Percentiles rank a stretch among this genome's conserved stretches.
phyloP scores from a whole-genome alignment of 306 rosid genomes.

The Dryas drummondii region DNA sequence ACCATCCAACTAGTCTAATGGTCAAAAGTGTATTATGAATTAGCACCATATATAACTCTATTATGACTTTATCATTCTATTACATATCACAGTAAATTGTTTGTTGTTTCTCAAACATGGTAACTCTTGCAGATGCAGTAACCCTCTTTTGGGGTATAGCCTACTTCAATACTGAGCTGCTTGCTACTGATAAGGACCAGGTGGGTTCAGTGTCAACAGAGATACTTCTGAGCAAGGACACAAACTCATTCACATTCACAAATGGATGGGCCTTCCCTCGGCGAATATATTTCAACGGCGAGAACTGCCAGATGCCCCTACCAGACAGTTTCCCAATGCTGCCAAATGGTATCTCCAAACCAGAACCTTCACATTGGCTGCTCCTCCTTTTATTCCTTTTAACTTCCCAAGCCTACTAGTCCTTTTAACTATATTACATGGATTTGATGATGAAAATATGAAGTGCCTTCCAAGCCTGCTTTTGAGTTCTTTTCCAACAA shows the following conservation, averaged over 20 bases:
- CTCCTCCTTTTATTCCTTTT: constrained; percentile 23
- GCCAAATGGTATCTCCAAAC: constrained; percentile 46
- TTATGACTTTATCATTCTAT: background rate
- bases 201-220: constrained; percentile 58
- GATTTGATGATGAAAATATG: background rate
- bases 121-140: constrained; percentile 56
- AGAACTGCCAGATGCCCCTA: constrained; percentile 62
- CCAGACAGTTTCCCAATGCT: constrained; percentile 64
- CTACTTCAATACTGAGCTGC: constrained; percentile 48
- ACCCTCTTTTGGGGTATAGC: constrained; percentile 77
- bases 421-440: background rate
- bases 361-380: constrained; percentile 9
- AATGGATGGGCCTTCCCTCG: constrained; percentile 81
- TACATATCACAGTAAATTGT: background rate
- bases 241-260: constrained; percentile 51
- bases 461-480: background rate
- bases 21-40: too few relatives aligned
- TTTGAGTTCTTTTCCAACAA: background rate
- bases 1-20: too few relatives aligned
- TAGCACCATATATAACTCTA: too few relatives aligned
- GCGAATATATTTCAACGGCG: constrained; percentile 80
- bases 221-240: constrained; percentile 56
- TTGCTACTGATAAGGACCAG: constrained; percentile 33
- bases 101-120: background rate
- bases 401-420: constrained; percentile 2